phyloP scores from a whole-genome alignment of 2,329 filamentous ascomycete species.

The Arthrobotrys musiformis region DNA sequence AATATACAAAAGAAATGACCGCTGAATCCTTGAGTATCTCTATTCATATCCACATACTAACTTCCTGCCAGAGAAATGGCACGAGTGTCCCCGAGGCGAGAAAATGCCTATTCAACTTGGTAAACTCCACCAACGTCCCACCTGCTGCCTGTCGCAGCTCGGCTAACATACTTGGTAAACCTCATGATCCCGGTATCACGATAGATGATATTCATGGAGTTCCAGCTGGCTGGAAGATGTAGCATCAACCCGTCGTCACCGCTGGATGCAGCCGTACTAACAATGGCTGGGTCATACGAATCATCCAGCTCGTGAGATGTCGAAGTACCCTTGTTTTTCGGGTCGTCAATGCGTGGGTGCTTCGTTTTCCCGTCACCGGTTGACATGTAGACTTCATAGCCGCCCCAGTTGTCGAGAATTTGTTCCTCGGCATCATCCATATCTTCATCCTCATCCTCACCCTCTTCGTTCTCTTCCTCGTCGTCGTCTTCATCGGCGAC shows the following conservation, averaged over 20 bases:
- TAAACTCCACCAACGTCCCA: slow-evolving; percentile 76
- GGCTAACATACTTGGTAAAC: slow-evolving; percentile 96
- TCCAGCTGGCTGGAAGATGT: slow-evolving; percentile 80
- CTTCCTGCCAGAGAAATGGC: neutral
- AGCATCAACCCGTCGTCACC: slow-evolving; percentile 82
- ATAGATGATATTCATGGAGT: slow-evolving; percentile 88
- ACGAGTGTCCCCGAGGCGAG: neutral
- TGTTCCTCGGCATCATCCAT: slow-evolving; percentile 57
- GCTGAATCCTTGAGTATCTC: neutral
- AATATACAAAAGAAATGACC: neutral
- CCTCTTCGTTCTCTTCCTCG: slow-evolving; percentile 56
- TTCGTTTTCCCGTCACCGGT: slow-evolving; percentile 60
- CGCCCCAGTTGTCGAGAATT: slow-evolving; percentile 64
- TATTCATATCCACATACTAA: neutral
- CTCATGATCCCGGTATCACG: slow-evolving; percentile 85
- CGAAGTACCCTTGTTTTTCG: slow-evolving; percentile 71
- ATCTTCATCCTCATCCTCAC: slow-evolving; percentile 31
- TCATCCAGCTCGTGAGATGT: slow-evolving; percentile 60
- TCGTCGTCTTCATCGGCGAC: slow-evolving; percentile 43
- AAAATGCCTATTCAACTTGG: slow-evolving; percentile 24
- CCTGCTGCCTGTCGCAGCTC: slow-evolving; percentile 82
- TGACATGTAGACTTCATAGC: slow-evolving; percentile 64
- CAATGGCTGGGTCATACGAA: slow-evolving; percentile 83
- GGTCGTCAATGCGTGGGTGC: slow-evolving; percentile 61
- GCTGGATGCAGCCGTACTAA: slow-evolving; percentile 73